Evolutionary conservation across 1,284 basidiomycete genomes (phyloP).

Genomic region (Jaminaea rosea): DNA sequence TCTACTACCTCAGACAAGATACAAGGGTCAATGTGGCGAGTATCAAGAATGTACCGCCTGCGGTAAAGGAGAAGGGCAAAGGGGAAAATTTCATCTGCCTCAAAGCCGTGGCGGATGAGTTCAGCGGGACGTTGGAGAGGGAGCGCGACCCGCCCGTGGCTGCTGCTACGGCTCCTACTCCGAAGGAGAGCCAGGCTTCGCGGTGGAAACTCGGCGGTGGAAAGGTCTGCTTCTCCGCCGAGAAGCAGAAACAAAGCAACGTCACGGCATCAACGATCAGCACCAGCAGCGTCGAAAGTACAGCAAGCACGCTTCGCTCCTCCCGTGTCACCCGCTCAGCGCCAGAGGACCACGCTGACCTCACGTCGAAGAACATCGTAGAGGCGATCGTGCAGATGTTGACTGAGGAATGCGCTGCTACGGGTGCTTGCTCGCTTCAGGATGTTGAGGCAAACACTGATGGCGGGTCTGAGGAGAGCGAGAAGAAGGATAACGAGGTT

Average conservation of each 20-base stretch:
- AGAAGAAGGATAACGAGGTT: too few species aligned
- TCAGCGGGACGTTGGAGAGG: conserved; percentile 4
- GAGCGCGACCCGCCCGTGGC: background rate
- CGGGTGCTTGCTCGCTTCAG: conserved; percentile 19
- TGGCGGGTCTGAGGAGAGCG: too few species aligned
- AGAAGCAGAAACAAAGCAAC: too few species aligned
- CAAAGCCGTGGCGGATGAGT: conserved; percentile 31
- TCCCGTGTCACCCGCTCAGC: background rate
- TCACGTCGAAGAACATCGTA: conserved; percentile 63
- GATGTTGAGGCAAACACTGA: too few species aligned
- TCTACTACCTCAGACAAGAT: conserved; percentile 22
- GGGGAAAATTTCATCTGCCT: conserved; percentile 34
- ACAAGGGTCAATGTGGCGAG: conserved; percentile 19
- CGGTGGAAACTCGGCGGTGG: too few species aligned
- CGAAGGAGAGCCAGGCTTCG: too few species aligned
- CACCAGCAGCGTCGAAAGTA: too few species aligned
- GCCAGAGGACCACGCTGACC: background rate
- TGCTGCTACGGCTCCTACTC: too few species aligned
- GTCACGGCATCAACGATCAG: too few species aligned
- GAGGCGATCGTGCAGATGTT: conserved; percentile 74
- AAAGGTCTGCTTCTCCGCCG: background rate
- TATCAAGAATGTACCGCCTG: conserved; percentile 19
- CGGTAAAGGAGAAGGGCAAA: background rate
- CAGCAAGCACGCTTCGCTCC: background rate
- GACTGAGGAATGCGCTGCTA: conserved; percentile 55